phyloP scores from a whole-genome alignment of 2,329 filamentous ascomycete species.

The Endoconidiophora laricicola region DNA sequence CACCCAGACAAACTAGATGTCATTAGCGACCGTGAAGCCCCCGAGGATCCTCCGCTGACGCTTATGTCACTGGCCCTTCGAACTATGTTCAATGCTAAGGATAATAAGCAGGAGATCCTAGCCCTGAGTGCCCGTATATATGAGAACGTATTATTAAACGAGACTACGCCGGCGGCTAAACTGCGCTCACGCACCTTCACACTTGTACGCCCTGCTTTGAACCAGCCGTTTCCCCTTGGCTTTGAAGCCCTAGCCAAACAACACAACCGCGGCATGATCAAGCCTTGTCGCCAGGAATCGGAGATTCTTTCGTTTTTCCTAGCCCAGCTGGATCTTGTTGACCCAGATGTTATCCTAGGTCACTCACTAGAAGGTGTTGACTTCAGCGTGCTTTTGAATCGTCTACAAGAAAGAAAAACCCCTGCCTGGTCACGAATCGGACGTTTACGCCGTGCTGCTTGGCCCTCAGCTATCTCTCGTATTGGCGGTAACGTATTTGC shows the following conservation, averaged over 20 bases:
- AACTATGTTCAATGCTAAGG: conserved; percentile 74
- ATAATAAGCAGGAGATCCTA: conserved; percentile 92
- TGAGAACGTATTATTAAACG: conserved; percentile 70
- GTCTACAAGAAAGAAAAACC: conserved; percentile 77
- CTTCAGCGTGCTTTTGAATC: conserved; percentile 75
- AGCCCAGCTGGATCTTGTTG: conserved; percentile 69
- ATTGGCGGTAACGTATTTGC: conserved; percentile 81
- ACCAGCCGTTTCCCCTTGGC: conserved; percentile 58
- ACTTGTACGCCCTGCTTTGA: conserved; percentile 62
- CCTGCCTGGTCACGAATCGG: conserved; percentile 91
- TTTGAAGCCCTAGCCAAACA: conserved; percentile 63
- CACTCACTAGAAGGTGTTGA: conserved; percentile 96
- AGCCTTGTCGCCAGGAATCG: conserved; percentile 66
- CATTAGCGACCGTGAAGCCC: conserved; percentile 59
- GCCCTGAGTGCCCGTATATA: conserved; percentile 85
- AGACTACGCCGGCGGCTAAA: conserved; percentile 77
- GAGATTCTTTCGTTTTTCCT: conserved; percentile 80
- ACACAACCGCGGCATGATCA: conserved; percentile 60
- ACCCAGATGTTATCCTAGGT: conserved; percentile 86
- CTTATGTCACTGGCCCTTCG: conserved; percentile 90
- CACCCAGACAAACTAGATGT: conserved; percentile 62
- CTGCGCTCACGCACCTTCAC: conserved; percentile 85
- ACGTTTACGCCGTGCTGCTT: conserved; percentile 63
- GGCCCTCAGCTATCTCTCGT: conserved; percentile 77
- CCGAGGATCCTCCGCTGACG: conserved; percentile 74